A percentile compares a stretch with the other conserved stretches of the same genome.
Evolutionary conservation across 208 protist genomes (phyloP).

Genomic region (Leishmania major): DNA sequence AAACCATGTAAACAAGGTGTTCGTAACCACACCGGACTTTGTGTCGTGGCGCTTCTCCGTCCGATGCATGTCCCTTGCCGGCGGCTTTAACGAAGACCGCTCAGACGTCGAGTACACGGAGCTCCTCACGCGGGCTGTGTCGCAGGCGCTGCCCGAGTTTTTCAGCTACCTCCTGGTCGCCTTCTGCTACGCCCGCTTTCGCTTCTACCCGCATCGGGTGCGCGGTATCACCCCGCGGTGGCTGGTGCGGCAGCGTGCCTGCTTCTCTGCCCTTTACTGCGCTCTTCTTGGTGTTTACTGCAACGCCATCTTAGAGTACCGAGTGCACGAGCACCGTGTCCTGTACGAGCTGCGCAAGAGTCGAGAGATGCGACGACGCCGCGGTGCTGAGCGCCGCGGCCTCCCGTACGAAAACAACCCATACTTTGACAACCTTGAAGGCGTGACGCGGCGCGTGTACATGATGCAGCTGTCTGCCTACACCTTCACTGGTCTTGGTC

Average conservation of each 20-base stretch:
- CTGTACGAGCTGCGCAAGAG: constrained; percentile 80
- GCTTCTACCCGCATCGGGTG: constrained; percentile 77
- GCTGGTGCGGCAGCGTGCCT: constrained; percentile 76
- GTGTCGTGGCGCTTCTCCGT: constrained; percentile 90
- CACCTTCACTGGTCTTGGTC: constrained; percentile 41
- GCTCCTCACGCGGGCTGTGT: constrained; percentile 64
- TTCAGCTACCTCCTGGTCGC: constrained; percentile 75
- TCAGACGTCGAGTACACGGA: constrained; percentile 89
- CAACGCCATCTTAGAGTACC: constrained; percentile 79
- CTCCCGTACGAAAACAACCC: constrained; percentile 63
- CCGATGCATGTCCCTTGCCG: constrained; percentile 86
- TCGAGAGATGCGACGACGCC: constrained; percentile 75
- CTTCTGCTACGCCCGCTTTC: constrained; percentile 84
- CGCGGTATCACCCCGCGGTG: constrained; percentile 80
- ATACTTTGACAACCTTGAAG: constrained; percentile 82
- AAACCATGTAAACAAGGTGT: constrained; percentile 89
- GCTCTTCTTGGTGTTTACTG: constrained; percentile 71
- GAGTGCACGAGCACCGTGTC: constrained; percentile 73
- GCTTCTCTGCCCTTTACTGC: constrained; percentile 75
- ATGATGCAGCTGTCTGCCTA: constrained; percentile 72
- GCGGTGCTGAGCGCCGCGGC: constrained; percentile 53
- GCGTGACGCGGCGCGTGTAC: constrained; percentile 79
- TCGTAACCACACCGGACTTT: constrained; percentile 84
- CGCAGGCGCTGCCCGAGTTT: constrained; percentile 79
- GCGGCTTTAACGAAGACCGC: constrained; percentile 86